Percentiles rank a stretch among this genome's conserved stretches.
These are phyloP conservation scores for Vachellia collinsii DNA, from an alignment of 306 rosid species.

Conservation along the genomic window DNA sequence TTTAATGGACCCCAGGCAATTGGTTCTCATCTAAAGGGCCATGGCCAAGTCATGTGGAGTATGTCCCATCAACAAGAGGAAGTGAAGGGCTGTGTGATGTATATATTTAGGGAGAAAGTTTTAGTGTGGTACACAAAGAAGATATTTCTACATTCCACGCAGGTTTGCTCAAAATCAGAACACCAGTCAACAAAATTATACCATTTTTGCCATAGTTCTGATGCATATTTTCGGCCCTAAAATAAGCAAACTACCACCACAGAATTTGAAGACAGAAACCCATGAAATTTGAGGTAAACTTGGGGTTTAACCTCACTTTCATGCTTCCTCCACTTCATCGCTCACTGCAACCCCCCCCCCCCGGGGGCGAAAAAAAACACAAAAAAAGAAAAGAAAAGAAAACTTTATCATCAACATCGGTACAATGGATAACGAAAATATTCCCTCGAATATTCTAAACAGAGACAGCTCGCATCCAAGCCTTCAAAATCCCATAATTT, in stretches of 20 bases:
- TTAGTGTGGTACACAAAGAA: not conserved
- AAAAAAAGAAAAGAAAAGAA: too few species aligned
- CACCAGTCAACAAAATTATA: not conserved
- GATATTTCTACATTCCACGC: not conserved
- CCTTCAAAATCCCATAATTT: not conserved
- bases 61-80: too few species aligned
- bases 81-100: too few species aligned
- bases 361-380: too few species aligned
- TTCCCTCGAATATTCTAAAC: not conserved
- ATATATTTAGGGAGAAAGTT: too few species aligned
- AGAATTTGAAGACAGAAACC: not conserved
- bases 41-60: too few species aligned
- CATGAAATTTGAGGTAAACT: not conserved
- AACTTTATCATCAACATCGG: not conserved
- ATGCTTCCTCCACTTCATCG: not conserved
- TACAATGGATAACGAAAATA: not conserved
- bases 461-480: not conserved
- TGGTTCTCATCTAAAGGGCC: too few species aligned
- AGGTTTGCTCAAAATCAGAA: not conserved
- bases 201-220: not conserved
- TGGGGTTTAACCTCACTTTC: not conserved
- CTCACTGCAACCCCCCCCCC: not conserved
- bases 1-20: too few species aligned
- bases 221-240: not conserved
- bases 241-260: not conserved